These are phyloP conservation scores for Exophiala bonariae DNA, from an alignment of 2,329 filamentous ascomycete genomes.

Conservation along the genomic window DNA sequence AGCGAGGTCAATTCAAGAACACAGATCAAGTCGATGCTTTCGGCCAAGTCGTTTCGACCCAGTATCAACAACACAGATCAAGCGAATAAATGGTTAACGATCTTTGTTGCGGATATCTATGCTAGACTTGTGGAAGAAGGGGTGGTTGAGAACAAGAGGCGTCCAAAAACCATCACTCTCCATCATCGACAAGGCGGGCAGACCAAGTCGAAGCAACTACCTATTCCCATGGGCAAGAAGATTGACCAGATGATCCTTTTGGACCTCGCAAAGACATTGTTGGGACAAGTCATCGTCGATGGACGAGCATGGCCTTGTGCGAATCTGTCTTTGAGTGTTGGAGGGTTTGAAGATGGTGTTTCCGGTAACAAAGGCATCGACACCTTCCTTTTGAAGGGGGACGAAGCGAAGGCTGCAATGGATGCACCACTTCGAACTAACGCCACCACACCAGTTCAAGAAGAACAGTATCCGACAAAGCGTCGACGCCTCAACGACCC, in stretches of 20 bases:
- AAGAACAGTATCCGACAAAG: slow-evolving; percentile 26
- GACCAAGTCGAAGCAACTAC: slow-evolving; percentile 70
- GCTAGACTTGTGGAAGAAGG: slow-evolving; percentile 87
- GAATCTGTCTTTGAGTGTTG: slow-evolving; percentile 85
- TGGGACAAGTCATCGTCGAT: slow-evolving; percentile 75
- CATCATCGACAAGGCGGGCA: slow-evolving; percentile 76
- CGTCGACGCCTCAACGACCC: slow-evolving; percentile 52
- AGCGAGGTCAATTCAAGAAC: slow-evolving; percentile 89
- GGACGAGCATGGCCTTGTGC: slow-evolving; percentile 84
- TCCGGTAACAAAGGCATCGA: slow-evolving; percentile 83
- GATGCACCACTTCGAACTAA: slow-evolving; percentile 32
- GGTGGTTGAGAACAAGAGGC: slow-evolving; percentile 79
- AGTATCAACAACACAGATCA: slow-evolving; percentile 76
- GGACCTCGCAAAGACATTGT: slow-evolving; percentile 71
- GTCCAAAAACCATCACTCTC: slow-evolving; percentile 81
- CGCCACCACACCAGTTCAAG: slow-evolving; percentile 30
- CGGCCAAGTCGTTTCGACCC: slow-evolving; percentile 90
- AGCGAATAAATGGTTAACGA: slow-evolving; percentile 79
- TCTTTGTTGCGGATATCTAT: slow-evolving; percentile 90
- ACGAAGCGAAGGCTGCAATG: slow-evolving; percentile 51
- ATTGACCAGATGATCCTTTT: slow-evolving; percentile 74
- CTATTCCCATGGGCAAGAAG: slow-evolving; percentile 73
- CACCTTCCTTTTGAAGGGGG: slow-evolving; percentile 73
- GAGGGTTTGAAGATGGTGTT: slow-evolving; percentile 87
- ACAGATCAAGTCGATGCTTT: slow-evolving; percentile 96